Conservation (phyloP, 2,329 filamentous ascomycete genomes). For the Ophiostoma novo-ulmi region DNA sequence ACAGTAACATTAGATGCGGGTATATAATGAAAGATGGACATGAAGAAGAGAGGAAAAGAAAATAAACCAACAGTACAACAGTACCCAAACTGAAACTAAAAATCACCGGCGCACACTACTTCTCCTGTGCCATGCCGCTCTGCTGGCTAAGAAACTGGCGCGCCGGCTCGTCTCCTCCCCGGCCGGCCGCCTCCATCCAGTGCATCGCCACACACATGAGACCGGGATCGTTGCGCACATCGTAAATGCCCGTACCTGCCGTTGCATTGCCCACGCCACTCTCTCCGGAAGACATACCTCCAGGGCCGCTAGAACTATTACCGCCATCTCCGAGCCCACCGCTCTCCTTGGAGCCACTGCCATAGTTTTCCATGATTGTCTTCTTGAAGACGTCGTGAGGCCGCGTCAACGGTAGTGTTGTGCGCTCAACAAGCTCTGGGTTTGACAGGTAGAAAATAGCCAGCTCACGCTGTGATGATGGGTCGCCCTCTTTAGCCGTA, state of each 20-base stretch:
- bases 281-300: neutral
- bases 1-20: neutral
- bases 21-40: constrained; percentile 12
- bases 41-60: neutral
- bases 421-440: constrained; percentile 74
- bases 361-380: constrained; percentile 68
- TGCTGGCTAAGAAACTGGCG: constrained; percentile 69
- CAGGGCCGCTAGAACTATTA: neutral
- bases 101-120: neutral
- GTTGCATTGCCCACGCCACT: neutral
- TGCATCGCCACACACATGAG: constrained; percentile 93
- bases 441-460: constrained; percentile 90
- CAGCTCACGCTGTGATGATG: constrained; percentile 85
- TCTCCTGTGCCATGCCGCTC: constrained; percentile 23
- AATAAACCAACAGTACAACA: neutral
- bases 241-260: constrained; percentile 37
- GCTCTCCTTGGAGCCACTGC: constrained; percentile 30
- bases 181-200: constrained; percentile 90
- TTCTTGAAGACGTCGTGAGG: constrained; percentile 87
- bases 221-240: constrained; percentile 69
- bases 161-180: constrained; percentile 80
- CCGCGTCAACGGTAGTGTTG: constrained; percentile 76
- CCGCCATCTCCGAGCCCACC: constrained; percentile 27
- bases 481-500: constrained; percentile 84
- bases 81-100: neutral